Percentiles rank a stretch among this genome's conserved stretches.
phyloP scores from a whole-genome alignment of 257 asterid species.

The Solanum ossicruentum region DNA sequence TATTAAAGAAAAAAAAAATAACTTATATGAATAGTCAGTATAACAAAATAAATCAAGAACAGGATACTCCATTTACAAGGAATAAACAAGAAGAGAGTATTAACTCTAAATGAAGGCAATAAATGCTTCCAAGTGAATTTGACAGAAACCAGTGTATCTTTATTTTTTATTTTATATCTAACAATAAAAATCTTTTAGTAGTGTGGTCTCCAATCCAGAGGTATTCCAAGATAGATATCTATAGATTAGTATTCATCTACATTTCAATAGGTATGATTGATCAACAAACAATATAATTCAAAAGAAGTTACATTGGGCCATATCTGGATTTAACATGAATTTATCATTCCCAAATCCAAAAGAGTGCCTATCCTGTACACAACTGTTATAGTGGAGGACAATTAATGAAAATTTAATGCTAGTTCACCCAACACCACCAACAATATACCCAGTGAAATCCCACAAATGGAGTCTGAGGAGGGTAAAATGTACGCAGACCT shows the following conservation, averaged over 20 bases:
- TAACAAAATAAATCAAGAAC: background rate
- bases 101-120: background rate
- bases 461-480: too few species aligned
- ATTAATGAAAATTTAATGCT: background rate
- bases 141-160: background rate
- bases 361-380: background rate
- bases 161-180: background rate
- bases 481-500: too few species aligned
- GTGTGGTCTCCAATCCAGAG: background rate
- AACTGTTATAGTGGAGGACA: background rate
- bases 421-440: too few species aligned
- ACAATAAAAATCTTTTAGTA: background rate
- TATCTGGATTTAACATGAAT: background rate
- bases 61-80: background rate
- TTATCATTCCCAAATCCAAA: background rate
- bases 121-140: background rate
- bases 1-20: background rate
- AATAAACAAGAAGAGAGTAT: background rate
- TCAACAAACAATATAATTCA: background rate
- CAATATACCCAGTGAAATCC: too few species aligned
- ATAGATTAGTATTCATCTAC: background rate
- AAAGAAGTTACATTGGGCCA: background rate
- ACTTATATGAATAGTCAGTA: background rate
- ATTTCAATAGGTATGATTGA: background rate
- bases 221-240: background rate